These are phyloP conservation scores for Carex sylvatica DNA, from an alignment of 202 grass and related monocot genomes.

Conservation along the genomic window DNA sequence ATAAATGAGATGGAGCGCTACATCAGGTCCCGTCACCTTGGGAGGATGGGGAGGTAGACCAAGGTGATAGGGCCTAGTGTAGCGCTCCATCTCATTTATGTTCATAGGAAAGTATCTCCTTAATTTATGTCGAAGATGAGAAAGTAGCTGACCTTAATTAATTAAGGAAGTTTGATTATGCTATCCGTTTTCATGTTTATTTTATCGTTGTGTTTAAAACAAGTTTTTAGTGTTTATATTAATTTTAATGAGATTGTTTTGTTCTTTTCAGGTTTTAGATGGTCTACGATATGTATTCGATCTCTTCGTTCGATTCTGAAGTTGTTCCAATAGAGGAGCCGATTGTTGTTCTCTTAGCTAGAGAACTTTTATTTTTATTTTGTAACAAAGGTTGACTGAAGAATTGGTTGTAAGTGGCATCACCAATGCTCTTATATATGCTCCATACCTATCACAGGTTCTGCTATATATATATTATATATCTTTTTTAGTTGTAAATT, in stretches of 20 bases:
- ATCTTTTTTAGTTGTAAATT: no score
- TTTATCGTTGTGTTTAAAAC: not conserved
- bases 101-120: constrained; percentile 29
- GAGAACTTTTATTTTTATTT: constrained; percentile 32
- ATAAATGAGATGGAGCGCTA: no score
- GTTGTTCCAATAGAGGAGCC: constrained; percentile 94
- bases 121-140: constrained; percentile 88
- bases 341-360: constrained; percentile 82
- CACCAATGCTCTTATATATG: no score
- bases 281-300: constrained; percentile 81
- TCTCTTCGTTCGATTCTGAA: constrained; percentile 52
- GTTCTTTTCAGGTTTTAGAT: constrained; percentile 60
- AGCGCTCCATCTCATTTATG: no score
- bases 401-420: no score
- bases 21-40: no score
- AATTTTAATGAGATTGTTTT: constrained; percentile 26
- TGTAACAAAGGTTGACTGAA: no score
- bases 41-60: no score
- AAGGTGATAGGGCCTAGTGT: no score
- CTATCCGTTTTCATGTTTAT: constrained; percentile 4
- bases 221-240: not conserved
- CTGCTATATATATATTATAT: no score
- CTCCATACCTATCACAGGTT: no score
- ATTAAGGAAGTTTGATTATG: constrained; percentile 60
- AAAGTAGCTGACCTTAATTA: constrained; percentile 69